Evolutionary conservation across 345 rosid species (phyloP).

Genomic region (Punica granatum): DNA sequence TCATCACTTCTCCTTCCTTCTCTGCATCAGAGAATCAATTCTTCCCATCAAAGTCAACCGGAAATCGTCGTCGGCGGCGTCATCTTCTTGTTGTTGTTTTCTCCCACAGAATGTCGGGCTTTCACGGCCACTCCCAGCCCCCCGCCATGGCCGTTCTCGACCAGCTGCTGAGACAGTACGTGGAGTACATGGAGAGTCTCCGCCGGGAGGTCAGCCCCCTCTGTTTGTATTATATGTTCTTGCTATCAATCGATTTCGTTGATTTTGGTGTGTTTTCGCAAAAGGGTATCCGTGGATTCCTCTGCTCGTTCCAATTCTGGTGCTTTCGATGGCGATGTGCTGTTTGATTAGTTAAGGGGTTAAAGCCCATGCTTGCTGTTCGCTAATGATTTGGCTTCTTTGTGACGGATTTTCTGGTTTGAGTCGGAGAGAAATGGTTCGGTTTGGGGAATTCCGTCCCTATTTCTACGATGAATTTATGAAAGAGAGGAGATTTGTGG

Average conservation of each 20-base stretch:
- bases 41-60: neutral
- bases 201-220: constrained; percentile 1
- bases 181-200: neutral
- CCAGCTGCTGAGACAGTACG: neutral
- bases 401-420: neutral
- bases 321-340: neutral
- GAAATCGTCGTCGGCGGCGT: neutral
- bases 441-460: neutral
- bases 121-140: neutral
- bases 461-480: neutral
- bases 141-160: neutral
- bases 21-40: neutral
- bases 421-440: neutral
- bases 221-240: neutral
- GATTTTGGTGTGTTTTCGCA: neutral
- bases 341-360: neutral
- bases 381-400: neutral
- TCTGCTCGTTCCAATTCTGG: neutral
- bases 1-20: neutral
- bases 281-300: neutral
- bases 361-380: neutral
- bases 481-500: neutral
- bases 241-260: neutral
- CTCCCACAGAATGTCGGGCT: neutral
- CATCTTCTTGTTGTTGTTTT: neutral